Conservation (phyloP, 2,329 filamentous ascomycete species). For the Nigrospora oryzae region DNA sequence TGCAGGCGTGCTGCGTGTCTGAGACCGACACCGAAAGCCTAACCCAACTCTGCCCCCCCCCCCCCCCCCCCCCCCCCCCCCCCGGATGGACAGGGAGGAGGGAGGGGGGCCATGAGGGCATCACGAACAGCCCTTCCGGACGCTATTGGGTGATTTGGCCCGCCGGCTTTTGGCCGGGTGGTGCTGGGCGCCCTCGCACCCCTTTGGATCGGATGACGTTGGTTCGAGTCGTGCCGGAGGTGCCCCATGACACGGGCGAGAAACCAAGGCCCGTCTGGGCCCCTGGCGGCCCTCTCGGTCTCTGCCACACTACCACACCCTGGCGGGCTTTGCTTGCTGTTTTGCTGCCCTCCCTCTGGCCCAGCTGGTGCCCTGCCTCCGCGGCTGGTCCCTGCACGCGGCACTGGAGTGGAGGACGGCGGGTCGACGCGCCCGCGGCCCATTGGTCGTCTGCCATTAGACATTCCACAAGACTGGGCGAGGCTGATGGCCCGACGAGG, state of each 20-base stretch:
- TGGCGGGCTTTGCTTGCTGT: not conserved
- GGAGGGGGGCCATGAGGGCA: slow-evolving; percentile 1
- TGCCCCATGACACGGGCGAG: too few relatives aligned
- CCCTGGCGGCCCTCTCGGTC: not conserved
- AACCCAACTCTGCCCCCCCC: not conserved
- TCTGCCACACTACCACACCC: not conserved
- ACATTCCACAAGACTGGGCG: not conserved
- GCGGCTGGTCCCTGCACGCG: not conserved
- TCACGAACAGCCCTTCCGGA: slow-evolving; percentile 1
- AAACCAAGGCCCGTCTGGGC: not conserved
- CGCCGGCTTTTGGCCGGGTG: not conserved
- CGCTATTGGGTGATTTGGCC: slow-evolving; percentile 4
- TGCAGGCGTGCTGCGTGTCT: not conserved
- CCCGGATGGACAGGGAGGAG: not conserved
- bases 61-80: too few relatives aligned
- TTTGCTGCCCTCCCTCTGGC: not conserved
- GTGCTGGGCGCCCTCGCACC: not conserved
- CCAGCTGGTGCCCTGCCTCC: not conserved
- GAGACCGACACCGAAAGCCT: not conserved
- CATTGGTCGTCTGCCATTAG: not conserved
- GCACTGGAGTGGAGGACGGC: not conserved
- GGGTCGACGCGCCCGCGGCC: not conserved
- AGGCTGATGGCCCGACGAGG: slow-evolving; percentile 3
- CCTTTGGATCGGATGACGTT: slow-evolving; percentile 4
- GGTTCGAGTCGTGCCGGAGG: not conserved